Evolutionary conservation across 148 eudicot genomes (phyloP), one percentile per base, ranked within the genome.

Genomic region (Arctostaphylos glauca): DNA sequence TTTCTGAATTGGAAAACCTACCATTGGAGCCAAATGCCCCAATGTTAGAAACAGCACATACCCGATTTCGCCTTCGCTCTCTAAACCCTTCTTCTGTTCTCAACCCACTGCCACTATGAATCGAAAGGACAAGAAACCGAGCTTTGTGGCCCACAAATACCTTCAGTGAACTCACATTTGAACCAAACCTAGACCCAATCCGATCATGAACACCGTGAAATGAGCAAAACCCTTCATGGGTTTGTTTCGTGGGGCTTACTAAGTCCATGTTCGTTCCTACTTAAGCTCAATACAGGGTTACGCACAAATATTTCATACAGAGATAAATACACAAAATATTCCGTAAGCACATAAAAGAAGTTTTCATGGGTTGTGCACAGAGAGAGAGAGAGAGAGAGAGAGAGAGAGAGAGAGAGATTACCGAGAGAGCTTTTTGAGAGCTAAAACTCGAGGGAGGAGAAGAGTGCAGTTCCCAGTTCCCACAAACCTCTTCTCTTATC

Each of bases 161-260:
- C 62, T 81, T 79, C 15, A 72, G 73, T 25, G 89, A 76, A 48
- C 82, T 52, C 58, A 79, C 74, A 82, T 84, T 81, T 23, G 84
- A 58, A 83, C 56, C 64, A 84, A 84, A 85, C 87, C 91, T 87
- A 86, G 85, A 21, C 38, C 83, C 56, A 84, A 82, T 80, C 52
- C 49, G 79, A n/a, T 72, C 31, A 46, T 85, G 83, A 14, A 82
- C 47, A 88, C 77, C 82, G 10, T 86, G 88, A 87, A 91, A 80
- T 73, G 89, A 83, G 84, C 84, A 87, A 85, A 91, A 90, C 89
- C 90, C 90, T 78, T 91, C 88, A 76, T 82, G 91, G 89, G 90
- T 85, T 84, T 86, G 90, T 60, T 84, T 84, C 62, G 79, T 23
- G 55, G 89, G 90, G 38, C 87, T 79, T 58, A 68, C 53, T 66